Conservation (phyloP, 2,329 filamentous ascomycete genomes). For the Biscogniauxia mediterranea region DNA sequence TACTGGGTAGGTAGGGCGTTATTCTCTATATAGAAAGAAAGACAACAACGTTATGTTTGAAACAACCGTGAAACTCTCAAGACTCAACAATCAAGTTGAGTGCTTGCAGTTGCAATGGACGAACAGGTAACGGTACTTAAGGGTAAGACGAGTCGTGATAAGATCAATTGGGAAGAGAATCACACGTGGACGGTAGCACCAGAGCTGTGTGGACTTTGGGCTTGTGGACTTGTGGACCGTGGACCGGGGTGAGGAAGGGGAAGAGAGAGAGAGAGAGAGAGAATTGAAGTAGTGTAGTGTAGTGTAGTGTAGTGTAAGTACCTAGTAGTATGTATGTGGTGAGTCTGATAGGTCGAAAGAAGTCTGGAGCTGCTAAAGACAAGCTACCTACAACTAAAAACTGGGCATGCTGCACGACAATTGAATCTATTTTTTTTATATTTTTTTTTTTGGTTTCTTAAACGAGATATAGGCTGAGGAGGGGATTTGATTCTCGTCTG, state of each 20-base stretch:
- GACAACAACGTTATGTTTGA: background rate
- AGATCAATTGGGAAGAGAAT: slow-evolving; percentile 20
- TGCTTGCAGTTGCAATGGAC: slow-evolving; percentile 3
- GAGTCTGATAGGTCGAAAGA: too few relatives aligned
- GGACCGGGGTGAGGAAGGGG: slow-evolving; percentile 10
- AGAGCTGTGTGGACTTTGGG: slow-evolving; percentile 13
- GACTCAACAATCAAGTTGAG: slow-evolving; percentile 21
- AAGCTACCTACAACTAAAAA: background rate
- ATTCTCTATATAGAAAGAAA: slow-evolving; percentile 7
- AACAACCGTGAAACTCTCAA: slow-evolving; percentile 12
- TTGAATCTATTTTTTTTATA: background rate
- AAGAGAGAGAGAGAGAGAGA: slow-evolving; percentile 17
- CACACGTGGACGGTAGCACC: slow-evolving; percentile 29
- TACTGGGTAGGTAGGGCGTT: slow-evolving; percentile 4
- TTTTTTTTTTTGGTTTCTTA: too few relatives aligned
- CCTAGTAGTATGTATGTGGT: too few relatives aligned
- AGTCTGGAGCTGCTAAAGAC: too few relatives aligned
- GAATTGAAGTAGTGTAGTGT: slow-evolving; percentile 2
- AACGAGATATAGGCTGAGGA: too few relatives aligned
- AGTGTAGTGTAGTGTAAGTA: too few relatives aligned
- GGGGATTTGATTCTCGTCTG: background rate
- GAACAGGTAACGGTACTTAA: background rate
- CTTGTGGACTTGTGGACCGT: too few relatives aligned
- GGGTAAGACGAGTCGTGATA: slow-evolving; percentile 1
- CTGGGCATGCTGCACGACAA: background rate